Evolutionary conservation across 2,329 filamentous ascomycete species (phyloP).

Genomic region (Diaporthe eres): DNA sequence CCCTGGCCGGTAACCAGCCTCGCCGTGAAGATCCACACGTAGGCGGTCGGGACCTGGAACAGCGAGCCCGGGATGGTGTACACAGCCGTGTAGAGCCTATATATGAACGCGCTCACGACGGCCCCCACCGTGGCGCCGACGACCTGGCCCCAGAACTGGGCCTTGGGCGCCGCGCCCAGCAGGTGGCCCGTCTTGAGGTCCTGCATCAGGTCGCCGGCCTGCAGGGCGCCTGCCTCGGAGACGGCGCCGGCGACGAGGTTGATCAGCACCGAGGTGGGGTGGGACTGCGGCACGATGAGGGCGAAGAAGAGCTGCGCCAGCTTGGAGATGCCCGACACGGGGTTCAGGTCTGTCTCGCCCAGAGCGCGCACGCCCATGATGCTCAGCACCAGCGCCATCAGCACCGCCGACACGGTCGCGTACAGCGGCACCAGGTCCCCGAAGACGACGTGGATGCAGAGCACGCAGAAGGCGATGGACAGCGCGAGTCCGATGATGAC

Average conservation of each 20-base stretch:
- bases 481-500: conserved; percentile 82
- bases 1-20: conserved; percentile 92
- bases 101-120: conserved; percentile 87
- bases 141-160: conserved; percentile 96
- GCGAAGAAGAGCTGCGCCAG: conserved; percentile 97
- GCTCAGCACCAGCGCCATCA: conserved; percentile 84
- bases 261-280: conserved; percentile 90
- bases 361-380: conserved; percentile 80
- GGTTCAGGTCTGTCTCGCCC: conserved; percentile 92
- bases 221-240: conserved; percentile 73
- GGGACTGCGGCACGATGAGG: conserved; percentile 83
- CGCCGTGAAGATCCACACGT: conserved; percentile 98
- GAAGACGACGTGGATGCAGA: conserved; percentile 87
- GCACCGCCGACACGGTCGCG: conserved; percentile 82
- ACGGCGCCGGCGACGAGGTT: conserved; percentile 96
- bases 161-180: conserved; percentile 90
- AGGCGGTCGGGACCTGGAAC: conserved; percentile 94
- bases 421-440: conserved; percentile 84
- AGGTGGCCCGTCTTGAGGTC: conserved; percentile 97
- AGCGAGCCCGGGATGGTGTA: conserved; percentile 90
- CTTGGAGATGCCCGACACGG: conserved; percentile 96
- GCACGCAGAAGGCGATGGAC: conserved; percentile 84
- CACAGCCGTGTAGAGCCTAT: conserved; percentile 87
- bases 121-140: conserved; percentile 91
- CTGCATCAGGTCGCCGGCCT: conserved; percentile 97